These are phyloP conservation scores for Helotiales sp. DNA, from an alignment of 2,329 filamentous ascomycete species.

Conservation along the genomic window DNA sequence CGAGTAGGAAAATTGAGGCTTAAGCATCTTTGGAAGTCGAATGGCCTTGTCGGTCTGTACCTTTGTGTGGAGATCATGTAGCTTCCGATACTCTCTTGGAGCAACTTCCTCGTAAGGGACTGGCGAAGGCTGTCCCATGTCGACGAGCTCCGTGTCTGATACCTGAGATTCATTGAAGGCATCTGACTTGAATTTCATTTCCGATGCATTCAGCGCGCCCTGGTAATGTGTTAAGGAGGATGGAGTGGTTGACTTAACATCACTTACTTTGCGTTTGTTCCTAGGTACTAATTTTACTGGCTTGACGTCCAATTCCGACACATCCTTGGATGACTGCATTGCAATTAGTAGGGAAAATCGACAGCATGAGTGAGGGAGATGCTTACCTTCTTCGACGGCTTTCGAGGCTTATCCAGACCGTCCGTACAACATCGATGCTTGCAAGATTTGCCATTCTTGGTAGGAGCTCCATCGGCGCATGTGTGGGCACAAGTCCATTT, in stretches of 20 bases:
- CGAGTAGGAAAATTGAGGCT: conserved; percentile 28
- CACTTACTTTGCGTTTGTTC: background rate
- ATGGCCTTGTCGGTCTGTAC: conserved; percentile 27
- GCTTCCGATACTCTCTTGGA: conserved; percentile 30
- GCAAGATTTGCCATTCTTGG: conserved; percentile 49
- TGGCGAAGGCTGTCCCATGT: conserved; percentile 26
- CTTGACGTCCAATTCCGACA: background rate
- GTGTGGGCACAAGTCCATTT: conserved; percentile 73
- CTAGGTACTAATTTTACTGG: background rate
- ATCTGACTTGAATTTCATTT: conserved; percentile 13
- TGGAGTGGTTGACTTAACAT: background rate
- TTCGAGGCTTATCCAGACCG: conserved; percentile 62
- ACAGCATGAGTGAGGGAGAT: too few species aligned
- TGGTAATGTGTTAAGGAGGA: background rate
- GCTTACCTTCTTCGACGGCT: conserved; percentile 19
- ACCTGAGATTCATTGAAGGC: background rate
- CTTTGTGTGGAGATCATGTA: conserved; percentile 34
- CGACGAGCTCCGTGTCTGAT: conserved; percentile 30
- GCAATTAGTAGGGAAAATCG: background rate
- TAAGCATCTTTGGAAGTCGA: conserved; percentile 24
- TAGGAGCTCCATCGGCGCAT: conserved; percentile 48
- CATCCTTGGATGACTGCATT: background rate
- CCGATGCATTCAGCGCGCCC: background rate
- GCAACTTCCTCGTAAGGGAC: conserved; percentile 22
- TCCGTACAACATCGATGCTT: conserved; percentile 73